Evolutionary conservation across 768 basidiomycete genomes (phyloP).

Genomic region (Kwoniella dendrophila): DNA sequence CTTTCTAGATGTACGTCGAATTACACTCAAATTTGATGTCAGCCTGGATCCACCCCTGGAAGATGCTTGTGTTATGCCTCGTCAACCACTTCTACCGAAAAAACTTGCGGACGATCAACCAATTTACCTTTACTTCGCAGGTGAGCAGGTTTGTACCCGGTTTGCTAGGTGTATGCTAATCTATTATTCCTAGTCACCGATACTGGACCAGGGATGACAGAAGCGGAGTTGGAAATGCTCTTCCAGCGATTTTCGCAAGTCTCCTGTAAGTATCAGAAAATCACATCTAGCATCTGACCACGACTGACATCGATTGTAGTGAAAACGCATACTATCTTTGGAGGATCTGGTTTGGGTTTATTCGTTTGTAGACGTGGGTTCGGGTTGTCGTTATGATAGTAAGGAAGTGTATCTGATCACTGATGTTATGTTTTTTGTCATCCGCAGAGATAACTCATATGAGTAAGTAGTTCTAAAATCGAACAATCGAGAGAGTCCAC

Average conservation of each 20-base stretch:
- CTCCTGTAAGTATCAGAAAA: constrained; percentile 32
- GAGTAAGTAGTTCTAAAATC: constrained; percentile 15
- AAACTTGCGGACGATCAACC: constrained; percentile 41
- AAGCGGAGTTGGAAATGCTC: constrained; percentile 55
- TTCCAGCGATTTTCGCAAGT: constrained; percentile 59
- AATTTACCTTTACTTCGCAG: constrained; percentile 56
- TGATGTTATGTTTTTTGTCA: not conserved
- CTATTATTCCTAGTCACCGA: constrained; percentile 35
- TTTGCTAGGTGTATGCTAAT: not conserved
- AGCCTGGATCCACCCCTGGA: constrained; percentile 50
- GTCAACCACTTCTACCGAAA: constrained; percentile 11
- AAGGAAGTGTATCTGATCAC: not conserved
- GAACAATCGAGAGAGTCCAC: not conserved
- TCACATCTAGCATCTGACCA: too few relatives aligned
- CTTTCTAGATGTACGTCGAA: constrained; percentile 37
- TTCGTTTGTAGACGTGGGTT: constrained; percentile 57
- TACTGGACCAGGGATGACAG: constrained; percentile 57
- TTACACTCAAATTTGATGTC: constrained; percentile 53
- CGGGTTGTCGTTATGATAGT: constrained; percentile 20
- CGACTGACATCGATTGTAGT: constrained; percentile 16
- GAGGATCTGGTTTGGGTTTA: constrained; percentile 56
- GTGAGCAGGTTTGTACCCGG: constrained; percentile 1
- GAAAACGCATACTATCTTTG: constrained; percentile 52
- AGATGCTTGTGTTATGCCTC: constrained; percentile 49
- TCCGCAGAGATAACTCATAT: constrained; percentile 43